Base-by-base conservation (phyloP, 495 filamentous ascomycete genomes). In the Rostrohypoxylon terebratum region DNA sequence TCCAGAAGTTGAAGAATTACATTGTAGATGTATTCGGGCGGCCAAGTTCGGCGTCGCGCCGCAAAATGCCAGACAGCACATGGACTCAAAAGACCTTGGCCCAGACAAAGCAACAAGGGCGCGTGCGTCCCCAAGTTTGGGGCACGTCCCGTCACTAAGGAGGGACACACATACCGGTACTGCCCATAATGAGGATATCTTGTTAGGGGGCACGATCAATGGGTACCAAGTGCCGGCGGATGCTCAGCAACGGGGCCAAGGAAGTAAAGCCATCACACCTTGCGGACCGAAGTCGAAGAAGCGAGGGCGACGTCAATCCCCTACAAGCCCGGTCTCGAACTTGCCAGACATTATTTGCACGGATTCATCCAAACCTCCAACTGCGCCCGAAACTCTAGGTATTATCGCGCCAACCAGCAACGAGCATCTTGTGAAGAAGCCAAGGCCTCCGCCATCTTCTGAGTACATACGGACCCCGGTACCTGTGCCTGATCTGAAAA, bases 1-100 rank as follows among this genome's bases (percentile, higher is more conserved):
- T 0, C 63, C 69, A 4, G 59, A 63, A 13, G 18, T 68, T 3
- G 64, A 68, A 23, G 59, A 72, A 28, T 18, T 72, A 23, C 45
- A 45, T 11, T 45, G 40, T 16, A 68, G 69, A n/a, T n/a, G 10
- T 34, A 13, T 44, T 4, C 44, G 16, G 25, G 45, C 5, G 16
- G 18, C 51, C 2, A 4, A 51, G 4, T 21, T 14, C 16, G 28
- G 50, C 28, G 20, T 16, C 14, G 28, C 51, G 8, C 47, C 23
- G 25, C 44, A 34, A 13, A 8, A 25, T 20, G 14, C 7, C 11
- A 18, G 23, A 33, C 38, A 13, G 11, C 9, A 14, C 2, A 14
- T 21, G 14, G 28, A 34, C 20, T 13, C 1, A 14, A 38, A 16
- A 33, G 21, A 31, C 44, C 45, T n/a, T 60, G 13, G 38, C 28